These are phyloP conservation scores for Pneumocystis wakefieldiae DNA, from an alignment of 1,139 yeast species.

Conservation along the genomic window DNA sequence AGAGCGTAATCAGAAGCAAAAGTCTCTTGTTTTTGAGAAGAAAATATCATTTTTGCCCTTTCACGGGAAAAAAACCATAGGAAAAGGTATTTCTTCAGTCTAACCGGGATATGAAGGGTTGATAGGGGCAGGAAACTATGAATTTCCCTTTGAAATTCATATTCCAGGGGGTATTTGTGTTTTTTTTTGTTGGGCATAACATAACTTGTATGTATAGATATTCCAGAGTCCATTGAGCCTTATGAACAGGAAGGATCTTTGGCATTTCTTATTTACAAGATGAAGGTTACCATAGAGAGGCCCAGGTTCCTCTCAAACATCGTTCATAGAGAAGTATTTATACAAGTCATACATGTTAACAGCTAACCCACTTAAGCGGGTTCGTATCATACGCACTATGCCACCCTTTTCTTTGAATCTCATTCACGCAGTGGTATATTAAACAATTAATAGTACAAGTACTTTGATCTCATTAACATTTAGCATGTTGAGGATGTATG, in stretches of 20 bases:
- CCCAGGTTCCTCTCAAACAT: slow-evolving; percentile 60
- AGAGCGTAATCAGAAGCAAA: slow-evolving; percentile 30
- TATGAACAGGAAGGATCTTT: background rate
- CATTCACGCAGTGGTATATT: slow-evolving; percentile 52
- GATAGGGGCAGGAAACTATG: slow-evolving; percentile 53
- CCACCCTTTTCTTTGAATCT: slow-evolving; percentile 79
- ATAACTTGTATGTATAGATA: slow-evolving; percentile 21
- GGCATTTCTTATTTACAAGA: background rate
- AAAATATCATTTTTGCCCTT: slow-evolving; percentile 54
- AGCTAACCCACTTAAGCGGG: slow-evolving; percentile 25
- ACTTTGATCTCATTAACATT: background rate
- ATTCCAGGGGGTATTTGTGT: slow-evolving; percentile 44
- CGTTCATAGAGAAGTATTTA: slow-evolving; percentile 36
- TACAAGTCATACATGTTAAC: background rate
- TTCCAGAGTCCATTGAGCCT: slow-evolving; percentile 54
- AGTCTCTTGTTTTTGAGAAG: slow-evolving; percentile 56
- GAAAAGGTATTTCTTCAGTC: slow-evolving; percentile 15
- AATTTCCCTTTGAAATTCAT: slow-evolving; percentile 73
- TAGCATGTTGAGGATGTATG: slow-evolving; percentile 81
- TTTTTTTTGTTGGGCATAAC: background rate
- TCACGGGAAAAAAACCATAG: slow-evolving; percentile 21
- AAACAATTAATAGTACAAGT: background rate
- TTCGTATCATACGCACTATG: slow-evolving; percentile 76
- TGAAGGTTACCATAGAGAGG: slow-evolving; percentile 43
- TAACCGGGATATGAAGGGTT: background rate